Evolutionary conservation across 2,329 filamentous ascomycete genomes (phyloP), one percentile per base, ranked within the genome.

Genomic region (Esteya vermicola): DNA sequence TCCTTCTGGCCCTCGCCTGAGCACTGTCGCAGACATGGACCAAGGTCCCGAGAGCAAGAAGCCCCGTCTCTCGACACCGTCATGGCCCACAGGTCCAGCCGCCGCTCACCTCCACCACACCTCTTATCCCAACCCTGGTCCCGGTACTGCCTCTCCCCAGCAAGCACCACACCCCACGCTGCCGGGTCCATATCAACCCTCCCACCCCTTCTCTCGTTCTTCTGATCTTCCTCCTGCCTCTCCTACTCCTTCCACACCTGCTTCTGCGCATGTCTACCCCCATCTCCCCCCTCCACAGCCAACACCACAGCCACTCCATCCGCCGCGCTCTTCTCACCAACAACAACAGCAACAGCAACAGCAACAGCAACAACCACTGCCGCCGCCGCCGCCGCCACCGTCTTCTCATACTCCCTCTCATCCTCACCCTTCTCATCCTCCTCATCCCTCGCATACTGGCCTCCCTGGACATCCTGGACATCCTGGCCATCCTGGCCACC

Each of bases 21-120:
- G 63, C 58, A 53, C 33, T 32, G 32, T 35, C 52, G 52, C 57
- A 57, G 70, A 60, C 65, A 77, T 77, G 73, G 72, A 77, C 61
- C 61, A 62, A 62, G 68, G 63, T 58, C 70, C 70, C 53, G 70
- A 75, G 53, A 60, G 57, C 54, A 77, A 77, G 64, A 70, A 72
- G 54, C 68, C 67, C 56, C 71, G 72, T 60, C 62, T 75, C 50
- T 59, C 57, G 50, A 58, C 58, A 52, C 56, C 53, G 57, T 32
- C 36, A 37, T 37, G 35, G 35, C 22, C 35, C 35, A 37, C 35
- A 30, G 35, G 25, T n/a, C 35, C 35, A 20, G 35, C 25, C 18
- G 25, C 35, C 25, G 35, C 18, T 27, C 35, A 30, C 38, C 20
- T 40, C 40, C 36, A 43, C 26, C 30, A 22, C 22, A 57, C 64